Evolutionary conservation across 768 basidiomycete genomes (phyloP).

Genomic region (Hebeloma cylindrosporum): DNA sequence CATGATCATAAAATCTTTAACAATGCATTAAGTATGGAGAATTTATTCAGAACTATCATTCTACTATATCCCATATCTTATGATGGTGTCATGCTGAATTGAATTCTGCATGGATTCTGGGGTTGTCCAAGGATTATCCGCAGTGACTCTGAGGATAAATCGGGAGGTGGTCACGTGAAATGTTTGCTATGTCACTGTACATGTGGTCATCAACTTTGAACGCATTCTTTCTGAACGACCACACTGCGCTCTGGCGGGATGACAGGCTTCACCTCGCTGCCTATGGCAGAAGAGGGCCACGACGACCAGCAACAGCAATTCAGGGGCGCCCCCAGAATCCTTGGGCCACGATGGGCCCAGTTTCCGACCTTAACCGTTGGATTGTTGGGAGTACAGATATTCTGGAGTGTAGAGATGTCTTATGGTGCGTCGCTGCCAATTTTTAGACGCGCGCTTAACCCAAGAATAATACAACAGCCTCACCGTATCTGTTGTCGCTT

Average conservation of each 20-base stretch:
- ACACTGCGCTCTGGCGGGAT: slow-evolving; percentile 26
- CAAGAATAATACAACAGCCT: slow-evolving; percentile 51
- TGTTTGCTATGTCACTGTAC: too few relatives aligned
- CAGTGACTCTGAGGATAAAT: too few relatives aligned
- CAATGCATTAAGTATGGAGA: too few relatives aligned
- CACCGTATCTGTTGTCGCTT: slow-evolving; percentile 87
- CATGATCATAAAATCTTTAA: too few relatives aligned
- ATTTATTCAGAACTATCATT: too few relatives aligned
- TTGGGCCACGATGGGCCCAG: slow-evolving; percentile 67
- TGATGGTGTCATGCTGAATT: too few relatives aligned
- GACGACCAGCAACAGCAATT: slow-evolving; percentile 34
- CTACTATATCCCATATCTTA: too few relatives aligned
- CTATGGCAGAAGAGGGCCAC: slow-evolving; percentile 42
- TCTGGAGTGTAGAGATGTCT: slow-evolving; percentile 96
- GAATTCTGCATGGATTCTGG: too few relatives aligned
- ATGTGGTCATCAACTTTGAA: too few relatives aligned
- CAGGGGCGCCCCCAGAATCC: slow-evolving; percentile 56
- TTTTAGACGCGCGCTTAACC: background rate
- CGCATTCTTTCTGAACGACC: too few relatives aligned
- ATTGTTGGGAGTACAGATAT: slow-evolving; percentile 79
- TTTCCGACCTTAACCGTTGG: slow-evolving; percentile 75
- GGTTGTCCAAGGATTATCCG: too few relatives aligned
- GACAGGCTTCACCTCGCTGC: slow-evolving; percentile 53
- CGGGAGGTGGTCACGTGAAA: too few relatives aligned
- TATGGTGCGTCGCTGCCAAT: slow-evolving; percentile 52